Evolutionary conservation across 1,284 basidiomycete genomes (phyloP), one percentile per base, ranked within the genome.

Genomic region (Irpex rosettiformis): DNA sequence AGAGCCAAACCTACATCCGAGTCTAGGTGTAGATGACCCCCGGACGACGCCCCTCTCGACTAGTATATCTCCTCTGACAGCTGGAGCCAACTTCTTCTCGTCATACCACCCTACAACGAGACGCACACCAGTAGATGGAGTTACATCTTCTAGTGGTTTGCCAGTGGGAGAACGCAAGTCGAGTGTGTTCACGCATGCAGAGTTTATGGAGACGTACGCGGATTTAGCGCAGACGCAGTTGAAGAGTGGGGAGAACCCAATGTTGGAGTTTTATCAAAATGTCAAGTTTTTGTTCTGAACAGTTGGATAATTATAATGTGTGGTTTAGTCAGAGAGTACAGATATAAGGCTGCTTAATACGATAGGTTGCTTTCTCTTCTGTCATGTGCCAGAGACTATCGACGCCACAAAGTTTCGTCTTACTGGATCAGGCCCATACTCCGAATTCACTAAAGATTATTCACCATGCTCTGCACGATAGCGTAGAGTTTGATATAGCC

Each of bases 211-310:
- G 69, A 86, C 88, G 48, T 96, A 94, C 67, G 92, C 85, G 25
- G 87, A 94, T 65, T 68, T 89, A 27, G 76, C 78, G 55, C 79
- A 76, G 71, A 93, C 93, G 18, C 75, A 78, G 53, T 72, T 93
- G 43, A 74, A 75, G 61, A 95, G 85, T 66, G 92, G 94, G 48
- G 89, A 92, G 70, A 96, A 96, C 70, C 94, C 94, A 1, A 78
- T 96, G 78, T 66, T 95, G 58, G 86, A 90, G 64, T 92, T 86
- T 70, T 96, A 96, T 70, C 84, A 89, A 70, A 96, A 96, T 75
- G 93, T 94, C 62, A 93, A 93, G 69, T 87, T 93, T 69, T 74
- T 93, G 64, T 93, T 93, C 64, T 92, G 25, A 28, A 4, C 18
- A 11, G 16, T 25, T 24, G 43, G 43, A n/a, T n/a, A n/a, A n/a